Conservation (phyloP, 1,284 basidiomycete species). For the Malassezia slooffiae region DNA sequence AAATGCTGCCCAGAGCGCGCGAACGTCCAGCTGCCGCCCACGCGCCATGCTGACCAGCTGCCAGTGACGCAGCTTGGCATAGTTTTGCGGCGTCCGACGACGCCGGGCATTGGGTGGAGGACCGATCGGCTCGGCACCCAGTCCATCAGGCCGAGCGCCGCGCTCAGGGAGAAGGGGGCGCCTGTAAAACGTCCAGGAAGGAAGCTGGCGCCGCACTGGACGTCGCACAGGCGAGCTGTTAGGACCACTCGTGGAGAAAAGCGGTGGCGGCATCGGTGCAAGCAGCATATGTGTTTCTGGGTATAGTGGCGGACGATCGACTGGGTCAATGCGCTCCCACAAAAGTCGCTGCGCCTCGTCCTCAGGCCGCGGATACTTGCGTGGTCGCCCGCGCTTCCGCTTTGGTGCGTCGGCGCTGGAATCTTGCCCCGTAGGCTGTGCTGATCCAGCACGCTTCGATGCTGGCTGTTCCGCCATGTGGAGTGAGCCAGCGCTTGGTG, state of each 20-base stretch:
- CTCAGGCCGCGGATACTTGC: slow-evolving; percentile 5
- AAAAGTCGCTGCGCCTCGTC: slow-evolving; percentile 3
- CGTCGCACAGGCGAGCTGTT: too few species aligned
- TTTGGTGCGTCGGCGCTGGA: not conserved
- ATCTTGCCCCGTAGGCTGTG: too few species aligned
- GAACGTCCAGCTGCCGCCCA: slow-evolving; percentile 6
- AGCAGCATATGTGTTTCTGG: slow-evolving; percentile 15
- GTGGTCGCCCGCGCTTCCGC: slow-evolving; percentile 9
- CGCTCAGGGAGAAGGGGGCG: too few species aligned
- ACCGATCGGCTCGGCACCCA: slow-evolving; percentile 8
- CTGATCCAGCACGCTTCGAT: too few species aligned
- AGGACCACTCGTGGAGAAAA: too few species aligned
- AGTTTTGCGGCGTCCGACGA: slow-evolving; percentile 6
- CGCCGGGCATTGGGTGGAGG: slow-evolving; percentile 1
- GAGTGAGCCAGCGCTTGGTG: too few species aligned
- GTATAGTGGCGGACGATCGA: slow-evolving; percentile 12
- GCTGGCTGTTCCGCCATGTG: too few species aligned
- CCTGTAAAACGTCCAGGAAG: too few species aligned
- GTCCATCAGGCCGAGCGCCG: slow-evolving; percentile 2
- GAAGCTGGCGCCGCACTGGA: too few species aligned
- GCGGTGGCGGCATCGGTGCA: too few species aligned
- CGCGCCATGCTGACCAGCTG: slow-evolving; percentile 10
- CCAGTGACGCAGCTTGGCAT: slow-evolving; percentile 3
- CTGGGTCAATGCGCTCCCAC: not conserved
- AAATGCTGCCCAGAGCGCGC: not conserved